Conservation (phyloP, 345 rosid genomes). For the Cardamine resedifolia region DNA sequence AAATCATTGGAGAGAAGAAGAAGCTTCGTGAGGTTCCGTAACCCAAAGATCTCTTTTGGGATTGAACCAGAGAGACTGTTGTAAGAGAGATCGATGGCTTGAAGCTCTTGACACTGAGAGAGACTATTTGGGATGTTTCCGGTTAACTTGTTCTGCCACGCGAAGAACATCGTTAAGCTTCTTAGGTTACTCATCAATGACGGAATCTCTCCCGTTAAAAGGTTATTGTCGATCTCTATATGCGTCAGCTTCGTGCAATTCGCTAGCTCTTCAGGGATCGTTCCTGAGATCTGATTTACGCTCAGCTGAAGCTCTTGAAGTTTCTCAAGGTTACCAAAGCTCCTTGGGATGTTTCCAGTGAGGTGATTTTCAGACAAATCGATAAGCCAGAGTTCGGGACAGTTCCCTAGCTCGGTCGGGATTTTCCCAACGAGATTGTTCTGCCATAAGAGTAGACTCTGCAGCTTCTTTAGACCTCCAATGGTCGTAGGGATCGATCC, state of each 20-base stretch:
- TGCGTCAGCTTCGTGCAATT: conserved; percentile 61
- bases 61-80: conserved; percentile 72
- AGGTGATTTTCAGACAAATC: conserved; percentile 73
- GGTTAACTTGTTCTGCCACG: conserved; percentile 83
- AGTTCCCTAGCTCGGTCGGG: conserved; percentile 73
- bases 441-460: conserved; percentile 68
- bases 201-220: conserved; percentile 71
- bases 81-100: conserved; percentile 80
- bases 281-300: conserved; percentile 73
- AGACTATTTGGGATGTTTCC: conserved; percentile 68
- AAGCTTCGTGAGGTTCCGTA: conserved; percentile 72
- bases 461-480: conserved; percentile 56
- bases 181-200: conserved; percentile 54
- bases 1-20: conserved; percentile 74
- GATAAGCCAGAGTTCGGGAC: conserved; percentile 53
- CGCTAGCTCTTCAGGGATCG: conserved; percentile 58
- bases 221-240: conserved; percentile 83
- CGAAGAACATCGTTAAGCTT: conserved; percentile 64
- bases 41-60: conserved; percentile 61
- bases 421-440: conserved; percentile 67
- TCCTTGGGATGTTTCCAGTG: conserved; percentile 68
- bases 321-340: conserved; percentile 55
- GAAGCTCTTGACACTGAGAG: conserved; percentile 61
- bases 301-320: conserved; percentile 76
- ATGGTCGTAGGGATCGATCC: conserved; percentile 68